These are phyloP conservation scores for Neofusicoccum ribis DNA, from an alignment of 2,329 filamentous ascomycete species.

Conservation along the genomic window DNA sequence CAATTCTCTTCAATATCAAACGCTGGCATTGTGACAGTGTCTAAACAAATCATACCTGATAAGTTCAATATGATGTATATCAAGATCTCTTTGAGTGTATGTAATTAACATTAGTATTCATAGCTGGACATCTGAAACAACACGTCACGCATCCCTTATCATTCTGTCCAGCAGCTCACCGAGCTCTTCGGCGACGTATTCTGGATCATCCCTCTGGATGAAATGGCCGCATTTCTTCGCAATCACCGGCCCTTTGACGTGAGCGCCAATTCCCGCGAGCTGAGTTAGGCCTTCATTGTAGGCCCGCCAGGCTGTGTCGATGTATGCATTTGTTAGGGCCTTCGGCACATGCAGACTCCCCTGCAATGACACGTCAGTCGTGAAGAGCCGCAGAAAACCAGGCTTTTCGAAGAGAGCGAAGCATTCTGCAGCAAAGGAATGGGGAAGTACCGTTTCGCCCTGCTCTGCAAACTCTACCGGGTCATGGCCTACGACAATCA, in stretches of 20 bases:
- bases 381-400: background rate
- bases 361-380: conserved; percentile 12
- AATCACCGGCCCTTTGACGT: conserved; percentile 47
- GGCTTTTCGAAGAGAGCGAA: conserved; percentile 14
- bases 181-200: conserved; percentile 42
- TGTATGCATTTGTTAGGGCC: conserved; percentile 49
- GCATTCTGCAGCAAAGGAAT: background rate
- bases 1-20: too few species aligned
- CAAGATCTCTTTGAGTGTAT: too few species aligned
- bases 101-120: too few species aligned
- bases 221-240: conserved; percentile 56
- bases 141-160: background rate
- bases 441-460: conserved; percentile 28
- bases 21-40: too few species aligned
- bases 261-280: conserved; percentile 43
- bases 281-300: conserved; percentile 55
- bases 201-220: conserved; percentile 56
- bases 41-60: too few species aligned
- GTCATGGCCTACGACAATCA: conserved; percentile 58
- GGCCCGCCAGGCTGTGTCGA: conserved; percentile 54
- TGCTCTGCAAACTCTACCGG: conserved; percentile 54
- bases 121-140: background rate
- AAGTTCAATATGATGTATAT: too few species aligned
- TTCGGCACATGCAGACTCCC: conserved; percentile 35
- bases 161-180: conserved; percentile 31